phyloP scores from a whole-genome alignment of 192 early-diverging fungal species.

The Backusella parvicylindrica region DNA sequence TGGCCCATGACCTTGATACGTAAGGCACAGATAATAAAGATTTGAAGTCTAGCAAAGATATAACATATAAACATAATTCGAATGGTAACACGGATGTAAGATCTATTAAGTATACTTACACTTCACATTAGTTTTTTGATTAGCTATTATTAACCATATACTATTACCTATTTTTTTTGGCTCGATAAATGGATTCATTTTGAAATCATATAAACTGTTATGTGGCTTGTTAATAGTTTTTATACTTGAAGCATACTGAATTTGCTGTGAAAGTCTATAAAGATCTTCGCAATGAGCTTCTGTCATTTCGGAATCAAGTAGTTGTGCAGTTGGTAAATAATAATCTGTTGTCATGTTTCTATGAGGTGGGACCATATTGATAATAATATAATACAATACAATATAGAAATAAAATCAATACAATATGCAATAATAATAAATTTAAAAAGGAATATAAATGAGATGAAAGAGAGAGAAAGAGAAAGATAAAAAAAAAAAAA shows the following conservation, averaged over 20 bases:
- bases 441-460: not conserved
- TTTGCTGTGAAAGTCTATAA: not conserved
- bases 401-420: not conserved
- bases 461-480: not conserved
- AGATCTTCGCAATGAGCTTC: not conserved
- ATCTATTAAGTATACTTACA: not conserved
- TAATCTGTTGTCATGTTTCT: not conserved
- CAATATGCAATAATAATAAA: not conserved
- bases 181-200: not conserved
- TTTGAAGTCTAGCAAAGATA: conserved; percentile 8
- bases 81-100: not conserved
- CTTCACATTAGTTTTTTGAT: not conserved
- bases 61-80: conserved; percentile 10
- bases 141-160: not conserved
- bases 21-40: not conserved
- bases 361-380: not conserved
- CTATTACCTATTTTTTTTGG: not conserved
- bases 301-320: not conserved
- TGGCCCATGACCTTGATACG: conserved; percentile 8
- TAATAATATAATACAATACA: not conserved
- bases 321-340: not conserved
- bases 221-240: not conserved
- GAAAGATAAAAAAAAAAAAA: not conserved
- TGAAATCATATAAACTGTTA: not conserved
- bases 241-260: not conserved